Base-by-base conservation (phyloP, 2,329 filamentous ascomycete genomes). In the Davidsoniella eucalypti region DNA sequence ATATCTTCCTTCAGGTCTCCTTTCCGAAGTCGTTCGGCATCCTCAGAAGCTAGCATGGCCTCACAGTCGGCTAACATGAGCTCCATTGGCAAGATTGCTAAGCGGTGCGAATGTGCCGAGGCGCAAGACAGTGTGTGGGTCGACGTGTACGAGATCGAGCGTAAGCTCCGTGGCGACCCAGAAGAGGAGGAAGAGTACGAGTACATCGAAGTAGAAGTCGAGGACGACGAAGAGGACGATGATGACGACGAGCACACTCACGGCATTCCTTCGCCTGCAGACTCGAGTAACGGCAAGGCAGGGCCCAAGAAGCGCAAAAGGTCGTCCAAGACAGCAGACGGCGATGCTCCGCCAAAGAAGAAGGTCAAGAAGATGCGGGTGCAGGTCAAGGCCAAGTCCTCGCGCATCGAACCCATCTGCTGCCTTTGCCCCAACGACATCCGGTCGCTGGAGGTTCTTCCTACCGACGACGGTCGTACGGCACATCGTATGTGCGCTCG, bases 71-170 rank as follows among this genome's bases (percentile, higher is more conserved):
- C n/a, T n/a, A n/a, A n/a, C n/a, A n/a, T n/a, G n/a, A n/a, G n/a
- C n/a, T n/a, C n/a, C n/a, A n/a, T n/a, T n/a, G 92, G 88, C 18
- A 86, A 87, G 58, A 87, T 94, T 57, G 92, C 92, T 14, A 94
- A 95, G 66, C 93, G 92, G 63, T 98, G 92, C 65, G 82, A 96
- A 60, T 98, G 92, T 61, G 87, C 92, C 59, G 78, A 92, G 53
- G 88, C 94, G 56, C 80, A 93, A 54, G 92, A 98, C 68, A 96
- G 90, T 59, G 92, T 98, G 3, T 98, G 93, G 88, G 87, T 98
- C 49, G 88, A 98, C 61, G 87, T 96, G 3, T 81, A 86, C 52
- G 92, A 95, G 59, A 93, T 98, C 52, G 87, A 98, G 65, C 85
- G 92, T 54, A 95, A 93, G 63, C 67, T 96, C 44, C 78, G 88